Evolutionary conservation across 345 rosid species (phyloP).

Genomic region (Corchorus capsularis): DNA sequence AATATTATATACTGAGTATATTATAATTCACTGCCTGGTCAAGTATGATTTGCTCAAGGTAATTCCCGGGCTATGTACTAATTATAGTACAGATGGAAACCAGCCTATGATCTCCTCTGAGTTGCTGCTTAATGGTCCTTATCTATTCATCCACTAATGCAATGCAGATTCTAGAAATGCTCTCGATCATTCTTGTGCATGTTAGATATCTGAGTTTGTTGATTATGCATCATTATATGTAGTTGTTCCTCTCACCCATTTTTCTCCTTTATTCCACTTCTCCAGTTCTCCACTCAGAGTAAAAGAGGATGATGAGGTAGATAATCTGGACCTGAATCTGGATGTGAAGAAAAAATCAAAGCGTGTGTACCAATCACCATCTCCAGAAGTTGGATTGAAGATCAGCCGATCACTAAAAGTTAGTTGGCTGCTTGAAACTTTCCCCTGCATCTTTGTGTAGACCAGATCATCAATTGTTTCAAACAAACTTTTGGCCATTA

Average conservation of each 20-base stretch:
- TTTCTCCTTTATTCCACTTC: not conserved
- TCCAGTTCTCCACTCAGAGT: constrained; percentile 73
- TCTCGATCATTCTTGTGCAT: constrained; percentile 2
- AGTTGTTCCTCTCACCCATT: not conserved
- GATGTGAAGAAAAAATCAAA: constrained; percentile 59
- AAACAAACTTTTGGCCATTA: not conserved
- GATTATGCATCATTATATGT: not conserved
- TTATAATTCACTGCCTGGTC: not conserved
- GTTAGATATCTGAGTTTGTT: constrained; percentile 4
- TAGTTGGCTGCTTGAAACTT: constrained; percentile 36
- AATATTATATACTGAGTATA: not conserved
- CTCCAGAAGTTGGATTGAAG: constrained; percentile 87
- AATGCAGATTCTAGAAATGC: not conserved
- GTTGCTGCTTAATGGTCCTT: not conserved
- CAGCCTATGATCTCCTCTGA: not conserved
- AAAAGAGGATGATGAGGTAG: constrained; percentile 83
- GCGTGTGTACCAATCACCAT: constrained; percentile 64
- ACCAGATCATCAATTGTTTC: not conserved
- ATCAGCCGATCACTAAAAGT: constrained; percentile 79
- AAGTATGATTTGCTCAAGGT: not conserved
- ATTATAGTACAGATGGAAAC: not conserved
- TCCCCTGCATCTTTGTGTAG: not conserved
- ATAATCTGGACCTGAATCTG: constrained; percentile 69
- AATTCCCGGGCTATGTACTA: not conserved
- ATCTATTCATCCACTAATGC: not conserved